A percentile compares a stretch with the other conserved stretches of the same genome.
These are phyloP conservation scores for Colletotrichum agaves DNA, from an alignment of 2,329 filamentous ascomycete genomes.

Conservation along the genomic window DNA sequence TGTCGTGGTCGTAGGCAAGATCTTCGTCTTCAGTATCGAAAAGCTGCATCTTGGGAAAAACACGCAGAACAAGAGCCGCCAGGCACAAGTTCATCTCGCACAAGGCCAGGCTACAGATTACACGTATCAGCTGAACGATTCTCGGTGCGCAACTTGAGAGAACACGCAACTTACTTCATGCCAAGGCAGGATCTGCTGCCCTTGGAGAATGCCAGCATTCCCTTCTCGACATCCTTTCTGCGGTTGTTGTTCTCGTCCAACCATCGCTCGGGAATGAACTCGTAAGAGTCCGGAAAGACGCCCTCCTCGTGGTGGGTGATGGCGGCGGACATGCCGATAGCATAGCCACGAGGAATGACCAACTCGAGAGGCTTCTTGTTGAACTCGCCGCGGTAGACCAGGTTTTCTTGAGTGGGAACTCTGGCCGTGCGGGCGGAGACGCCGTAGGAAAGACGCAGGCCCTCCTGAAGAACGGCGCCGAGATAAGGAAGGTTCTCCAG, in stretches of 20 bases:
- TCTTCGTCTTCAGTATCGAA: conserved; percentile 45
- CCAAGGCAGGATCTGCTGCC: conserved; percentile 56
- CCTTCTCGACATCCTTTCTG: conserved; percentile 48
- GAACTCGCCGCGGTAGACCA: conserved; percentile 45
- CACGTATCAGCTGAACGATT: conserved; percentile 11
- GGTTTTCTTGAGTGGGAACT: conserved; percentile 44
- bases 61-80: conserved; percentile 40
- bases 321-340: conserved; percentile 51
- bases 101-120: conserved; percentile 38
- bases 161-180: conserved; percentile 44
- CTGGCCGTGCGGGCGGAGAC: conserved; percentile 43
- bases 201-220: conserved; percentile 54
- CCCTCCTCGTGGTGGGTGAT: conserved; percentile 53
- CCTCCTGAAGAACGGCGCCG: conserved; percentile 50
- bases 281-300: conserved; percentile 50
- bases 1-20: conserved; percentile 44
- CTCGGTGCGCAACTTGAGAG: not conserved
- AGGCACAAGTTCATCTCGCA: conserved; percentile 42
- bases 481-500: conserved; percentile 52
- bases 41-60: conserved; percentile 43
- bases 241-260: conserved; percentile 46
- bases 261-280: conserved; percentile 54
- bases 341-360: conserved; percentile 50
- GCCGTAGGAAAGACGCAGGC: conserved; percentile 48
- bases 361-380: conserved; percentile 42